Base-by-base conservation (phyloP, 345 rosid genomes). In the Syzygium aromaticum region DNA sequence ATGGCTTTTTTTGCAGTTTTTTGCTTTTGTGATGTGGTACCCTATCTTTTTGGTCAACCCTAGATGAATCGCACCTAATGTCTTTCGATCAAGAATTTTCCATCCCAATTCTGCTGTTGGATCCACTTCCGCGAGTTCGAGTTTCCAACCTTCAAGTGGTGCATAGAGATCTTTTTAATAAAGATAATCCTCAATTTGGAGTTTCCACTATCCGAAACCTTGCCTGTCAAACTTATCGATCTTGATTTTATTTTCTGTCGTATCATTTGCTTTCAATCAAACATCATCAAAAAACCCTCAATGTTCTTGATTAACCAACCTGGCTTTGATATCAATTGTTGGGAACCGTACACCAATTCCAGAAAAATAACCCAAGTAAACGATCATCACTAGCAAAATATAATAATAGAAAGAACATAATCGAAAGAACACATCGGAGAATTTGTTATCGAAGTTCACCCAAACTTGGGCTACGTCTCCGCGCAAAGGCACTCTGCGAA, bases 301-400 rank as follows among this genome's bases (percentile, higher is more conserved):
- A 56, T 56, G 27, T 22, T 22, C 27, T 56, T 0, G 12, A 56
- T 56, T 56, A 56, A 11, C 61, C n/a, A 22, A 56, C 12, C 61
- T 21, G 23, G 0, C 0, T 56, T 1, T 0, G 1, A 56, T 56
- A 56, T 0, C 0, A 0, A 0, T 56, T 56, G n/a, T 56, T 22
- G 9, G 23, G 27, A 3, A 56, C 23, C 1, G 5, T 27, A 56
- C 0, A 0, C 23, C 61, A 21, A 3, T 56, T 56, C 0, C 4
- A 54, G 23, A 8, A 54, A 54, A 54, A 56, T 22, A 54, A 56
- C 0, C 0, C 5, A 3, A 56, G 27, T 11, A 56, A 56, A 21
- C 61, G 23, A 56, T 56, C 23, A 27, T 21, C 27, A 33, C 12
- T 56, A 1, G 27, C 2, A 1, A 0, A 56, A 22, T 56, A 56